Evolutionary conservation across 495 filamentous ascomycete genomes (phyloP), one percentile per base, ranked within the genome.

Genomic region (Neurospora terricola): DNA sequence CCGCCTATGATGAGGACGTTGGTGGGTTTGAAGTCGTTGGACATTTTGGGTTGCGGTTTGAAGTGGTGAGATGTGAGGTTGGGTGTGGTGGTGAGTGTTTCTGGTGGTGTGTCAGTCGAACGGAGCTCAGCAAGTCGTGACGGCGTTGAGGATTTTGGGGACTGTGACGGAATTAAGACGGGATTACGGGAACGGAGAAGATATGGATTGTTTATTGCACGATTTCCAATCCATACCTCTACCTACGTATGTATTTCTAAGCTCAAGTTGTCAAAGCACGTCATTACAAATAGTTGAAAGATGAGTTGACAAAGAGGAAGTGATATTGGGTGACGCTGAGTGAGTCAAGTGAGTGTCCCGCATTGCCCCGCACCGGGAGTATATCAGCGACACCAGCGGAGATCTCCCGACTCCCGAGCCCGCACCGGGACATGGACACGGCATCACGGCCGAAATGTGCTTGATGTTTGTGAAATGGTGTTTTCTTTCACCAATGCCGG

Each of bases 1-100:
- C 90, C 91, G 21, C 91, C 91, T 78, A 93, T 87, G 71, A 93
- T 82, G 43, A 93, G 87, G 69, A 93, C 82, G 48, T 88, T 88
- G 27, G 82, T 80, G 18, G 83, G 81, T 8, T 75, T 72, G 72
- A 82, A 80, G 27, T 66, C 54, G 27, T 1, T 27, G 23, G 54
- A 2, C 78, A 83, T 83, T 36, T 70, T 74, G 38, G 27, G 37
- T 7, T 37, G 14, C 0, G 23, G 42, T 43, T 21, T 8, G 36
- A 36, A 14, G 9, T 8, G 42, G 27, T 59, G 21, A 72, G 21
- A 36, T 27, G n/a, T 36, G 38, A 38, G 11, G 40, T 72, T 54
- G 45, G 37, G 11, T 62, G 27, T 62, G 27, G 54, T 62, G 54
- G 54, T 48, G 43, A 11, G 43, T 10, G 43, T 7, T 54, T 54